Evolutionary conservation across 179 eudicot genomes (phyloP).

Genomic region (Vitellaria paradoxa): DNA sequence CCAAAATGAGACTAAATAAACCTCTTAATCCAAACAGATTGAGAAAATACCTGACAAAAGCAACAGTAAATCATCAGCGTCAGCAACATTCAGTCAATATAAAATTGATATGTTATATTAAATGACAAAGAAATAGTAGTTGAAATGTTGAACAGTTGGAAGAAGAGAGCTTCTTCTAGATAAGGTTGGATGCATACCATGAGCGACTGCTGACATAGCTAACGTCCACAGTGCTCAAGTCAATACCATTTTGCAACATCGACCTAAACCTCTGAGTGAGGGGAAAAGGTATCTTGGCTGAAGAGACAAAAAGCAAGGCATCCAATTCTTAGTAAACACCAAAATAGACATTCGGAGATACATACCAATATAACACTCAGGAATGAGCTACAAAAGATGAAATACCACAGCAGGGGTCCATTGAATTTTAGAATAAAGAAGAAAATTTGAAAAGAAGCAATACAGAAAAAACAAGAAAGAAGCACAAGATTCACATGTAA

Average conservation of each 20-base stretch:
- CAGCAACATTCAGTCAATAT: conserved; percentile 2
- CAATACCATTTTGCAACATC: conserved; percentile 94
- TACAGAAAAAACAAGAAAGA: background rate
- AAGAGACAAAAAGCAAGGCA: conserved; percentile 1
- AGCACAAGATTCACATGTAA: background rate
- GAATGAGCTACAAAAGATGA: background rate
- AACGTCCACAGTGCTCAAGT: conserved; percentile 96
- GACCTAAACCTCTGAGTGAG: conserved; percentile 96
- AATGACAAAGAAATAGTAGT: background rate
- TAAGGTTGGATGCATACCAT: conserved; percentile 49
- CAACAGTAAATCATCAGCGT: conserved; percentile 10
- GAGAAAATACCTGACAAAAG: conserved; percentile 79
- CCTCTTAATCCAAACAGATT: conserved; percentile 93
- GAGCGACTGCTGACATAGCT: conserved; percentile 98
- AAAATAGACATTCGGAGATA: background rate
- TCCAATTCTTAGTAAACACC: background rate
- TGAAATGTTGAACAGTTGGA: conserved; percentile 4
- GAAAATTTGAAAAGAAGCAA: background rate
- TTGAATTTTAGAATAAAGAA: background rate
- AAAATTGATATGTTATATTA: background rate
- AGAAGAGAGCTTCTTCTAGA: background rate
- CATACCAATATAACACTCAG: background rate
- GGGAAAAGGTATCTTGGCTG: conserved; percentile 99
- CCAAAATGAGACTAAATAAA: conserved; percentile 86
- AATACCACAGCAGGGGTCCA: background rate